A percentile compares a stretch with the other conserved stretches of the same genome.
These are phyloP conservation scores for Acephala macrosclerotiorum DNA, from an alignment of 2,329 filamentous ascomycete species.

Conservation along the genomic window DNA sequence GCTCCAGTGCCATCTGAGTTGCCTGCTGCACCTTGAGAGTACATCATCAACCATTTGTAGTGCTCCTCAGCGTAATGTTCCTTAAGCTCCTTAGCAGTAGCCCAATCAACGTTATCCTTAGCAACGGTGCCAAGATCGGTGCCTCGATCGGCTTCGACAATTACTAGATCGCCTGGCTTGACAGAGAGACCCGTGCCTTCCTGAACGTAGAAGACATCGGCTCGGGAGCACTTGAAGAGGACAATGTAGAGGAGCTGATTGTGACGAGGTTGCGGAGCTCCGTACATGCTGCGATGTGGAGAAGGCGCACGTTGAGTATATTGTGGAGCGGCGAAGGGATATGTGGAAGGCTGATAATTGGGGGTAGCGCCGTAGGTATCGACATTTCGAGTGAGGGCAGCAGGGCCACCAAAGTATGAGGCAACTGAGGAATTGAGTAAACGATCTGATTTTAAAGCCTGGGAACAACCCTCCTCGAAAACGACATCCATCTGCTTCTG, in stretches of 20 bases:
- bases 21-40: constrained; percentile 78
- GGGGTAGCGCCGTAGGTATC: constrained; percentile 32
- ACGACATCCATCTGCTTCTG: constrained; percentile 23
- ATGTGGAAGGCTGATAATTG: constrained; percentile 32
- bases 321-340: constrained; percentile 38
- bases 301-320: constrained; percentile 57
- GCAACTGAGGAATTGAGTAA: constrained; percentile 38
- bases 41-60: constrained; percentile 99
- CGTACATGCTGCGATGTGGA: constrained; percentile 68
- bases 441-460: constrained; percentile 25
- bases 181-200: constrained; percentile 93
- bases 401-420: constrained; percentile 44
- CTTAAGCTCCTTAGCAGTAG: constrained; percentile 86
- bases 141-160: constrained; percentile 95
- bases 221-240: constrained; percentile 93
- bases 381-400: constrained; percentile 35
- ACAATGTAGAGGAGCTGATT: constrained; percentile 86
- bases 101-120: constrained; percentile 86
- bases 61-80: constrained; percentile 94
- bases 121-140: constrained; percentile 95
- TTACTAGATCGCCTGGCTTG: constrained; percentile 91
- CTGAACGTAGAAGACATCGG: constrained; percentile 96
- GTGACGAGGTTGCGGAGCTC: constrained; percentile 65
- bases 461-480: constrained; percentile 22
- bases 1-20: constrained; percentile 66